Base-by-base conservation (phyloP, 352 stramenopile species). In the Phytophthora podocarpi region DNA sequence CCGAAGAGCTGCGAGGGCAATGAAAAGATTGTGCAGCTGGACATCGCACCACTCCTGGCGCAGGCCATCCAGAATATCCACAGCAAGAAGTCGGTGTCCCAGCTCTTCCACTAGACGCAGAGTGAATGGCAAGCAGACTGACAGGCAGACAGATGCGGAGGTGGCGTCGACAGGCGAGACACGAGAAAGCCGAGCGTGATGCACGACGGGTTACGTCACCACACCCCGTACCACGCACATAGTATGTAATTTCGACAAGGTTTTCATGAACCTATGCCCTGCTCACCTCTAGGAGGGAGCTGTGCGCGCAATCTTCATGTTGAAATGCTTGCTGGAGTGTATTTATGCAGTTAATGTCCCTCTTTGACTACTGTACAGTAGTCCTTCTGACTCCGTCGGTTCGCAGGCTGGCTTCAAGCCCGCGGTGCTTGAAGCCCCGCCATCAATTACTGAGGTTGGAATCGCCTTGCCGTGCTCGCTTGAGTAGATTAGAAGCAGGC, bases 51-150 rank as follows among this genome's bases (percentile, higher is more conserved):
- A 40, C 82, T 99, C 2, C 76, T 99, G 27, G 97, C 97, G 13
- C 94, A 99, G 69, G 97, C 97, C n/a, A 99, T 99, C 71, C 97
- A 98, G 79, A 99, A 99, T 80, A 99, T 99, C 76, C 97, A 99
- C 84, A 90, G 97, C 72, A 99, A 99, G 80, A 99, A 99, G 82
- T 99, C 95, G 68, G 98, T 99, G 56, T 99, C 97, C 30, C 97
- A 98, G 72, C 90, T 99, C 26, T 99, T 99, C 81, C 98, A 99
- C 75, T 99, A 98, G 70, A 73, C 39, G 40, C 54, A 50, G 8
- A 57, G 21, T 16, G 20, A 62, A 34, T 57, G 40, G 21, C 28
- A 34, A 60, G 8, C 41, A 37, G 49, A 50, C 45, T 45, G 34
- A 21, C 65, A 70, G 40, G 20, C 41, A 68, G 15, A 65, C 48